These are phyloP conservation scores for Solanum arcanum DNA, from an alignment of 257 asterid species.

Conservation along the genomic window DNA sequence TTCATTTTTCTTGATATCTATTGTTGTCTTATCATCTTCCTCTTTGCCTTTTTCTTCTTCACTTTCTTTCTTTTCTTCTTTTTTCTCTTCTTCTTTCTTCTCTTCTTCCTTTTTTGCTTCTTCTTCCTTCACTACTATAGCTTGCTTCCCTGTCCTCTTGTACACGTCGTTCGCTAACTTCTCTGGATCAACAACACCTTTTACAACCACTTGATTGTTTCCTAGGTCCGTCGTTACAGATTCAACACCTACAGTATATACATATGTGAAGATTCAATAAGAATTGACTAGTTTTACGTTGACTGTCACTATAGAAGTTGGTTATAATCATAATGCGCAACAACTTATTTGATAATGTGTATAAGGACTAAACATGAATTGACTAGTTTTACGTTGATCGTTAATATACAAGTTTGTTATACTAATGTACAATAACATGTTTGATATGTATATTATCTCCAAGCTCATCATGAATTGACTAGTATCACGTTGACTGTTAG, in stretches of 20 bases:
- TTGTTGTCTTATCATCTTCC: constrained; percentile 10
- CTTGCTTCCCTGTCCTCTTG: constrained; percentile 73
- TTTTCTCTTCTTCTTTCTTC: constrained; percentile 24
- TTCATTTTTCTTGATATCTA: constrained; percentile 57
- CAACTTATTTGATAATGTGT: background rate
- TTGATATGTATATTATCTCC: background rate
- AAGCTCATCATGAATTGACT: background rate
- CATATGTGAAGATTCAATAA: background rate
- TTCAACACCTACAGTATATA: constrained; percentile 49
- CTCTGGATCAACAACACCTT: constrained; percentile 66
- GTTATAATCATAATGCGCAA: background rate
- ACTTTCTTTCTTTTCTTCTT: constrained; percentile 3
- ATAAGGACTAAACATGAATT: background rate
- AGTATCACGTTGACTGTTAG: background rate
- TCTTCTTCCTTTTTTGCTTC: constrained; percentile 42
- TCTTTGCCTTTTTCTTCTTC: constrained; percentile 10
- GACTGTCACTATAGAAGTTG: background rate
- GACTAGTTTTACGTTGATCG: background rate
- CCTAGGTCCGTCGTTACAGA: constrained; percentile 55
- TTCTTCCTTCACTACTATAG: constrained; percentile 49
- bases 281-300: background rate
- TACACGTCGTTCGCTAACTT: constrained; percentile 61
- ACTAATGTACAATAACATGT: background rate
- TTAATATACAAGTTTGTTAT: background rate
- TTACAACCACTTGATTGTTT: constrained; percentile 49